Evolutionary conservation across 306 rosid species (phyloP), one percentile per base, ranked within the genome.

Genomic region (Cyclanthera cordifolia): DNA sequence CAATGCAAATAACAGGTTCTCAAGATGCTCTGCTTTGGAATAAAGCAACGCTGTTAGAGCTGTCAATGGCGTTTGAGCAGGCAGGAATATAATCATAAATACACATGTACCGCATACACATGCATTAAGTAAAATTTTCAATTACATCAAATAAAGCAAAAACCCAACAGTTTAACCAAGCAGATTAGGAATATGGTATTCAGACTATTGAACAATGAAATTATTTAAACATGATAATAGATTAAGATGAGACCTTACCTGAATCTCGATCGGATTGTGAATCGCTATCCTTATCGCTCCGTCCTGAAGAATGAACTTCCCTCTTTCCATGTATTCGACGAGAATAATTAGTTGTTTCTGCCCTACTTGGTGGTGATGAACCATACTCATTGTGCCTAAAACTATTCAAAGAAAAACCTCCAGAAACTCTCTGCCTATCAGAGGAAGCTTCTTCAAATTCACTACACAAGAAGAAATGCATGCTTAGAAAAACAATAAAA

Each of bases 361-460:
- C 95, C 77, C 80, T 83, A 54, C 80, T 81, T 70, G 97, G 99
- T 65, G 99, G 99, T 45, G 99, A 90, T 65, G 96, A 81, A 65
- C 95, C 80, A 74, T 81, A 82, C 28, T 90, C 95, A 53, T 61
- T 84, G 39, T 80, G 95, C 77, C 87, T 85, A 78, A 82, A 83
- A 82, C 74, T 83, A 79, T 74, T 81, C 16, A 67, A 70, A 46
- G 96, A 76, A 59, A 90, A 76, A 69, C 83, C 86, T 52, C 91
- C 85, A 51, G 88, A 59, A 67, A 56, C 78, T 84, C 95, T 88
- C 63, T 82, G 95, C 52, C 89, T 83, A 43, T 88, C 97, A 67
- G 48, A 80, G 58, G 68, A 82, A 74, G 83, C 77, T 60, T 94
- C 99, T 80, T 77, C 90, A 52, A 90, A 77, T 72, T 88, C 99